Evolutionary conservation across 73 alveolate species (phyloP), one percentile per base, ranked within the genome.

Genomic region (Symbiodinium pilosum): DNA sequence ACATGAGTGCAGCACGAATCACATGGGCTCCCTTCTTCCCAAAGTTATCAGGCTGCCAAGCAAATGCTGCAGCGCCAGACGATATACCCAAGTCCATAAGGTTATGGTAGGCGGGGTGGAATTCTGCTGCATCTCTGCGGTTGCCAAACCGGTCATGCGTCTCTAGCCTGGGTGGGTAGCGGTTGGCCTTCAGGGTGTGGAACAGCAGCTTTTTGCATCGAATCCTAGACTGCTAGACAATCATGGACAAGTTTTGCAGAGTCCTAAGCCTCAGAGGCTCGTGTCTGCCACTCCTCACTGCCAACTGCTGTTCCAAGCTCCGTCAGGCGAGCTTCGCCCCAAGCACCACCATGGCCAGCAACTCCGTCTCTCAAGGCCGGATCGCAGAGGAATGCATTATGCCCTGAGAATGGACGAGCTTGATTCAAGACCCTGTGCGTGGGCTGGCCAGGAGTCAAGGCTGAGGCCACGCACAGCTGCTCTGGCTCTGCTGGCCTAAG

Each of bases 1-100:
- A 81, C 95, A 89, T 89, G 87, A 89, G 51, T 40, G 95, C 95
- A 4, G 87, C 95, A 39, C 95, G 42, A 47, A 89, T 89, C 69
- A 89, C 87, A n/a, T 89, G 95, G 20, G 95, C 95, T 28, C 95
- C 95, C 0, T 86, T 34, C 71, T 64, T 89, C 34, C 32, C 92
- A 20, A 30, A 81, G 84, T 69, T 69, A 36, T 69, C 84, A 39
- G 36, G 84, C 38, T 68, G 95, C 95, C 95, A 89, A 14, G 95
- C 95, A 30, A 89, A 89, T 30, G 87, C 87, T 21, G 87, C 44
- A 24, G 71, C 86, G 21, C 87, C 87, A 4, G 87, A 89, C 30
- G 87, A 28, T 36, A 89, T 26, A 39, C 84, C 84, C 43, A 69
- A 30, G 36, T 26, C 95, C 95, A 89, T 89, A 71, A 89, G 73